Evolutionary conservation across 2,329 filamentous ascomycete genomes (phyloP), one percentile per base, ranked within the genome.

Genomic region (Mycosphaerella sp.): DNA sequence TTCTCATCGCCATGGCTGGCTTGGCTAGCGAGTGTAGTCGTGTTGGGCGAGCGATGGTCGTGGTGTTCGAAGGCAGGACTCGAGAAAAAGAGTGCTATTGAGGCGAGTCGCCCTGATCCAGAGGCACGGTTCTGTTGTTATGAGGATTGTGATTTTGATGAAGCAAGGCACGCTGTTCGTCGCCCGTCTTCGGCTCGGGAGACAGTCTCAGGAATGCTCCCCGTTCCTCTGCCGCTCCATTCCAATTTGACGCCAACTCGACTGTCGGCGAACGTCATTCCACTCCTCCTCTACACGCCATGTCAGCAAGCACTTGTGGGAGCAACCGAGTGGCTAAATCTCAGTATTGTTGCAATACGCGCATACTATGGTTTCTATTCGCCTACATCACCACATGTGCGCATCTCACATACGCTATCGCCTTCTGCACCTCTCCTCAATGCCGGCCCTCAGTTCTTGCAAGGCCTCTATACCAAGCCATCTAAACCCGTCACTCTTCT

Each of bases 391-490:
- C n/a, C n/a, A n/a, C n/a, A n/a, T n/a, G n/a, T n/a, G n/a, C 9
- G 17, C 16, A 27, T 35, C 13, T 34, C 13, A 21, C 7, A 6
- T 25, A 25, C 21, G 21, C 21, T 25, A 25, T 4, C 17, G 27
- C 14, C 44, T 21, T 56, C 48, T 62, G 45, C 56, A 68, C 55
- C 69, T 65, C 56, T 71, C 69, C 58, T 70, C 63, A 50, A 83
- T 71, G 17, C 66, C 72, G 25, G 77, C 75, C 63, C 71, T 77
- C 60, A 84, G 62, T 43, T 71, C 70, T 61, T 80, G 77, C 43
- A 82, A 70, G 13, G 80, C 75, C 58, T 79, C 79, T 35, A 68
- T 68, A n/a, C 77, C 73, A 48, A 84, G 63, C 79, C 80, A 83
- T 55, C 68, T 69, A 64, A 73, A 58, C 51, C n/a, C 21, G 2